A percentile compares a stretch with the other conserved stretches of the same genome.
phyloP scores from a whole-genome alignment of 2,329 filamentous ascomycete species.

The Pseudogymnoascus sp. region DNA sequence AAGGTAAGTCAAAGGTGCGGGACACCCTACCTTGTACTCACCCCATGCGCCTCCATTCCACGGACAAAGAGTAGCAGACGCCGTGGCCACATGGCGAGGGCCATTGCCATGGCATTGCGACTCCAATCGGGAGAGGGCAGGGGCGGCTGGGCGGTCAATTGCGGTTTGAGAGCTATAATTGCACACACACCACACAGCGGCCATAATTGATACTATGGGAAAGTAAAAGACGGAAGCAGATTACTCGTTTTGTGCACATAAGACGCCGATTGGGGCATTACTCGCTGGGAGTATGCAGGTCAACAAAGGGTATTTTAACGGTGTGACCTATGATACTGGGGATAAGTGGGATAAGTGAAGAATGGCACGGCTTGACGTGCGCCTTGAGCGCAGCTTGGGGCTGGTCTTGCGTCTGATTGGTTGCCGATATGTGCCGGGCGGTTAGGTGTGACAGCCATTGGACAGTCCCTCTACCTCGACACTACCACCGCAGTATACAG shows the following conservation, averaged over 20 bases:
- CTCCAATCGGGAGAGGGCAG: background rate
- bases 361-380: conserved; percentile 7
- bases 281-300: background rate
- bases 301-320: background rate
- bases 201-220: background rate
- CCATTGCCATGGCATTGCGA: background rate
- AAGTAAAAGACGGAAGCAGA: background rate
- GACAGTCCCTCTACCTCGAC: background rate
- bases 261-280: conserved; percentile 7
- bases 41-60: background rate
- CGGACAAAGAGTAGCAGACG: background rate
- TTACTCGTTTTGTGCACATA: conserved; percentile 6
- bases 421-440: background rate
- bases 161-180: conserved; percentile 5
- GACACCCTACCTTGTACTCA: conserved; percentile 1
- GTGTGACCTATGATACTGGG: conserved; percentile 6
- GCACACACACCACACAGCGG: background rate
- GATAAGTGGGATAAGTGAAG: conserved; percentile 9
- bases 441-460: conserved; percentile 3
- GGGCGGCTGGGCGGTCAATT: background rate
- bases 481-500: background rate
- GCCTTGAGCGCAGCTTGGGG: background rate
- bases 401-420: background rate
- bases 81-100: conserved; percentile 2
- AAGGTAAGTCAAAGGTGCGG: conserved; percentile 1